Base-by-base conservation (phyloP, 2,329 filamentous ascomycete species). In the Neonectria coccinea region DNA sequence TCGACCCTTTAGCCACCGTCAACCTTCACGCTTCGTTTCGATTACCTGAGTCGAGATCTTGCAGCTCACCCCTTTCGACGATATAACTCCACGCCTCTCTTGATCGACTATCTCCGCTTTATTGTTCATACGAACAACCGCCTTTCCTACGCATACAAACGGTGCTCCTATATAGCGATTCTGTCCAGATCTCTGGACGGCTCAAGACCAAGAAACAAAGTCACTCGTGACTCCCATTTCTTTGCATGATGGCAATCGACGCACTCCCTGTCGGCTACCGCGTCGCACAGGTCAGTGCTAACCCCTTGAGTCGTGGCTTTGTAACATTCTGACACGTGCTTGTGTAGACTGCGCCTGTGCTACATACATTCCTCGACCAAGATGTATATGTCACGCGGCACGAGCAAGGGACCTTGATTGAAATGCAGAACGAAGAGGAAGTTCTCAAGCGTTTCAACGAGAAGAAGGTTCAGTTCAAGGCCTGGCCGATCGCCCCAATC, bases 321-420 rank as follows among this genome's bases (percentile, higher is more conserved):
- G 36, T 39, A 39, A n/a, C 16, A 55, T 59, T 41, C 64, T 69
- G 29, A 73, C 20, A 7, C 9, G 39, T 25, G 18, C 5, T 20
- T 67, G 1, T 58, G 22, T 44, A 61, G 55, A 60, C 39, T 18
- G 58, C 56, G 61, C 68, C 18, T n/a, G 69, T 27, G 20, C 66
- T 67, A 45, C 59, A 62, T 33, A 60, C 67, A 0, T 75, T 79
- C 20, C 65, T 67, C 1, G 41, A 61, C 2, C 59, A 70, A 27
- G 70, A 74, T 4, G 70, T 71, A 2, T 79, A 75, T 25, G 65
- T 73, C 4, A 62, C 56, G 22, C 64, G 74, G 2, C 75, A 77
- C 45, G 75, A 78, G 36, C 69, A 74, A 36, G 78, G 76, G 0
- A 79, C 78, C 0, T 18, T 75, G 0, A 79, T 79, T 16, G 78